A percentile compares a stretch with the other conserved stretches of the same genome.
phyloP scores from a whole-genome alignment of 306 rosid species.

The Pyrus bretschneideri region DNA sequence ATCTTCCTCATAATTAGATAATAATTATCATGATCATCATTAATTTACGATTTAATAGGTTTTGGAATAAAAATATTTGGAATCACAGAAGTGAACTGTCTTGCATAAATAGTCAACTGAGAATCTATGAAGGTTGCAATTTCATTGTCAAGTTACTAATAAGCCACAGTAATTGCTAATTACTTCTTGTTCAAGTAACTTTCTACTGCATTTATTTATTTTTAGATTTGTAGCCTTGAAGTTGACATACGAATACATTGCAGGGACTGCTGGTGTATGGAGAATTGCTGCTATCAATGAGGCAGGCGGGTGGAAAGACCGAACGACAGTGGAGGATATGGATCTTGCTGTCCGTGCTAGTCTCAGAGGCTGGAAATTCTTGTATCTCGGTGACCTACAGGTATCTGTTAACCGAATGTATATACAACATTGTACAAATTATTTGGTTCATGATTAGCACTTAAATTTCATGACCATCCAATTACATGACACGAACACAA shows the following conservation, averaged over 20 bases:
- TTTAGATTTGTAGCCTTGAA: background rate
- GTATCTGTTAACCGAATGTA: slow-evolving; percentile 22
- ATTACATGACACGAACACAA: background rate
- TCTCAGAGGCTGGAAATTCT: slow-evolving; percentile 94
- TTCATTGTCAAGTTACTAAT: background rate
- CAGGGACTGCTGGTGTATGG: slow-evolving; percentile 98
- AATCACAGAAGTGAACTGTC: background rate
- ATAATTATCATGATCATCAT: background rate
- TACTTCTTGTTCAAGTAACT: background rate
- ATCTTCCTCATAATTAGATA: background rate
- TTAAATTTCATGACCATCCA: background rate
- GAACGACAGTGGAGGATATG: slow-evolving; percentile 98
- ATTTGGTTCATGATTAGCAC: background rate
- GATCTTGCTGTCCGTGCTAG: slow-evolving; percentile 98
- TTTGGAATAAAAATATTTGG: background rate
- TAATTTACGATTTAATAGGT: background rate
- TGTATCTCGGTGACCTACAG: slow-evolving; percentile 96
- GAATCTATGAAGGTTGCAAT: background rate
- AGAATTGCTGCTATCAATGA: slow-evolving; percentile 96
- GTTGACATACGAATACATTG: slow-evolving; percentile 4
- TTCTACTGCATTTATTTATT: background rate
- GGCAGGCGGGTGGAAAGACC: slow-evolving; percentile 99
- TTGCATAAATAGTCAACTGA: background rate
- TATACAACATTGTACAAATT: background rate
- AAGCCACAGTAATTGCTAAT: background rate